Base-by-base conservation (phyloP, 2,329 filamentous ascomycete species). In the Aureobasidium sp. region DNA sequence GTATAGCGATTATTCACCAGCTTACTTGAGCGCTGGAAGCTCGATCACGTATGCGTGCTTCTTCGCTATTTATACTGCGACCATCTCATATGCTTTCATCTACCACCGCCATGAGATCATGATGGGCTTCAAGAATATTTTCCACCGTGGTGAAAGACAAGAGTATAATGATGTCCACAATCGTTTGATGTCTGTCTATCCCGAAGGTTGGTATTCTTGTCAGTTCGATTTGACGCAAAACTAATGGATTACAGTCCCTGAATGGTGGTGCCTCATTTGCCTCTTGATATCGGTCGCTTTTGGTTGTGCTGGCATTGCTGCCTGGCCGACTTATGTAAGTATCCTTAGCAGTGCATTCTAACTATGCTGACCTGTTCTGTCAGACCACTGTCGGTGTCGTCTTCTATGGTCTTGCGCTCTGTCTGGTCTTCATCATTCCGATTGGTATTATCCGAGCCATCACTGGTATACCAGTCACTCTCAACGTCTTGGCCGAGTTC, bases 61-160 rank as follows among this genome's bases (percentile, higher is more conserved):
- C 55, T 59, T 59, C 30, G 55, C 55, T 10, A 48, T 59, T 27
- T 59, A 59, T 5, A 45, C 55, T 4, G 44, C 44, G 3, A 59
- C 55, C 15, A 48, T 59, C n/a, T 59, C 44, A 1, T 59, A 49
- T 27, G 57, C 44, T 9, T n/a, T 42, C 36, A 41, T 59, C 25
- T 59, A 59, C 16, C 57, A 50, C 11, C 57, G 57, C 34, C 57
- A 59, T 44, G 57, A 59, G 27, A 59, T 59, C 27, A 50, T 50
- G 45, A 50, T 59, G 57, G 47, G 57, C 11, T 50, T 59, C 37
- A 44, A 45, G 29, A 59, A 50, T 9, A 25, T 45, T 0, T 59
- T 59, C 27, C 27, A 36, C 5, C 57, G 57, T 16, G 57, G 57
- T 3, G 45, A 59, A 10, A 41, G 36, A 25, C 5, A 59, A 6